These are phyloP conservation scores for Musa beccarii DNA, from an alignment of 176 grass and related monocot species.

Conservation along the genomic window DNA sequence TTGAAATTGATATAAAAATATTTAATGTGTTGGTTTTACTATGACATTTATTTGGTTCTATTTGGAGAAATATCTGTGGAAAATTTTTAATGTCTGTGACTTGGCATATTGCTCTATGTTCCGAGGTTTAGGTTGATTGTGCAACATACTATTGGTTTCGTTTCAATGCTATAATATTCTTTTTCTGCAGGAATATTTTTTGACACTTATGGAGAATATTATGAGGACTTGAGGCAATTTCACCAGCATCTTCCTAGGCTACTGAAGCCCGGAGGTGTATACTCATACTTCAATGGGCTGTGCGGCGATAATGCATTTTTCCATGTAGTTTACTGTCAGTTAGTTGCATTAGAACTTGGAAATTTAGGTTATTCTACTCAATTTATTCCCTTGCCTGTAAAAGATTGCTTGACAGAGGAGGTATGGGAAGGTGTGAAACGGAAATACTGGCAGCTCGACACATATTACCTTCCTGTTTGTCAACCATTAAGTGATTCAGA, in stretches of 20 bases:
- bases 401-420: constrained; percentile 54
- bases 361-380: constrained; percentile 68
- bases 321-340: constrained; percentile 71
- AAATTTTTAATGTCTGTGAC: background rate
- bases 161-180: background rate
- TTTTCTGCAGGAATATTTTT: constrained; percentile 62
- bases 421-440: constrained; percentile 76
- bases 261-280: constrained; percentile 61
- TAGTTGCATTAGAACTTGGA: constrained; percentile 57
- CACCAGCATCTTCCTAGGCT: constrained; percentile 67
- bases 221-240: constrained; percentile 81
- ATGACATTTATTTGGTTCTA: too few relatives aligned
- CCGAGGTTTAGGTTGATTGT: background rate
- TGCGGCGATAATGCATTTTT: constrained; percentile 95
- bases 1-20: too few relatives aligned
- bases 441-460: constrained; percentile 92
- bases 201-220: constrained; percentile 86
- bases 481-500: constrained; percentile 47
- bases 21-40: too few relatives aligned
- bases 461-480: constrained; percentile 77
- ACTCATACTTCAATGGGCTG: constrained; percentile 93
- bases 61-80: too few relatives aligned
- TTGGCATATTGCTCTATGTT: background rate
- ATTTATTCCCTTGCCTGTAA: constrained; percentile 81
- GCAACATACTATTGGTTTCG: background rate